Evolutionary conservation across 2,329 filamentous ascomycete species (phyloP).

Genomic region (Alternaria tenuissima): DNA sequence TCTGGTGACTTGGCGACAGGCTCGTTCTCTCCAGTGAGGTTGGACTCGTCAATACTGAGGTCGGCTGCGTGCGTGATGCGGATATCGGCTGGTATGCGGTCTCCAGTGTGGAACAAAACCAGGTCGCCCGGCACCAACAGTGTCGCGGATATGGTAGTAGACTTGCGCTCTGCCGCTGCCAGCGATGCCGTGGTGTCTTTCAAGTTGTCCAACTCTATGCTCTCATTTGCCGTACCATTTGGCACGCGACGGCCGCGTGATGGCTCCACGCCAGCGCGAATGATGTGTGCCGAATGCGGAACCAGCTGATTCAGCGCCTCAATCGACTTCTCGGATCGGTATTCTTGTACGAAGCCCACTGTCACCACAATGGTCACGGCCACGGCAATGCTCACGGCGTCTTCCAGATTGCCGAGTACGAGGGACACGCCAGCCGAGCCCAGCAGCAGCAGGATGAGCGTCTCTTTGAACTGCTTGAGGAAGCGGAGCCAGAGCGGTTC

Average conservation of each 20-base stretch:
- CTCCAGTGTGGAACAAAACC: slow-evolving; percentile 92
- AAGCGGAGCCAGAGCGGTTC: slow-evolving; percentile 97
- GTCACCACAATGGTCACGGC: slow-evolving; percentile 97
- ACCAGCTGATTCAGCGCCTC: slow-evolving; percentile 94
- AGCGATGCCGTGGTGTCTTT: slow-evolving; percentile 66
- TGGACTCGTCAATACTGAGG: slow-evolving; percentile 94
- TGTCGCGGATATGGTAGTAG: slow-evolving; percentile 83
- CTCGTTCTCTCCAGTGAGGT: slow-evolving; percentile 95
- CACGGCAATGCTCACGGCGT: slow-evolving; percentile 93
- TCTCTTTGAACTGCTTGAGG: slow-evolving; percentile 95
- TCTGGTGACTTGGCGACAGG: slow-evolving; percentile 82
- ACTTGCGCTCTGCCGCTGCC: slow-evolving; percentile 73
- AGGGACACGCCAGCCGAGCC: slow-evolving; percentile 88
- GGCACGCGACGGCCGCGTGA: slow-evolving; percentile 26
- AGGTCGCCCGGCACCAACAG: slow-evolving; percentile 92
- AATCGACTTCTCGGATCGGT: slow-evolving; percentile 95
- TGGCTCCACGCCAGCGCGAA: slow-evolving; percentile 62
- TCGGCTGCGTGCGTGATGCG: slow-evolving; percentile 91
- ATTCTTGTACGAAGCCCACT: slow-evolving; percentile 97
- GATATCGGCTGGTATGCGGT: slow-evolving; percentile 95
- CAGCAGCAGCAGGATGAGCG: slow-evolving; percentile 89
- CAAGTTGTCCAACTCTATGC: slow-evolving; percentile 59
- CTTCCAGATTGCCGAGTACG: slow-evolving; percentile 90
- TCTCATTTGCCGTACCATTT: slow-evolving; percentile 37
- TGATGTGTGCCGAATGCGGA: slow-evolving; percentile 94